phyloP scores from a whole-genome alignment of 2,329 filamentous ascomycete genomes.

The Trichoderma semiorbis region DNA sequence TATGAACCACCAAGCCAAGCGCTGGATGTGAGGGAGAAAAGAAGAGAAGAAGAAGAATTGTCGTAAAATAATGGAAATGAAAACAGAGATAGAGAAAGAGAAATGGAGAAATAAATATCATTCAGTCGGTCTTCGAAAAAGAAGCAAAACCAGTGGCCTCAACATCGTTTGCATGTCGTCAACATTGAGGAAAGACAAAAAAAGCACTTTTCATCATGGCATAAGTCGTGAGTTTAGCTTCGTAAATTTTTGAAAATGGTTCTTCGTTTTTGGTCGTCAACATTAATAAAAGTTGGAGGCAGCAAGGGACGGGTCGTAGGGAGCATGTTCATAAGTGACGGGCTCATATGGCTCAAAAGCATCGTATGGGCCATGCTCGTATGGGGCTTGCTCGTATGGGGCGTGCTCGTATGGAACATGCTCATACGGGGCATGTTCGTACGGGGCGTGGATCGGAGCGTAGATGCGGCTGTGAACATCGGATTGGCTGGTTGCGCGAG shows the following conservation, averaged over 20 bases:
- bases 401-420: slow-evolving; percentile 17
- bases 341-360: slow-evolving; percentile 5
- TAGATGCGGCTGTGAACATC: slow-evolving; percentile 41
- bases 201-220: background rate
- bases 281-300: slow-evolving; percentile 31
- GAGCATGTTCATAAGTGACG: slow-evolving; percentile 20
- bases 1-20: slow-evolving; percentile 28
- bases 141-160: slow-evolving; percentile 20
- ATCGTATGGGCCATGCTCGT: slow-evolving; percentile 17
- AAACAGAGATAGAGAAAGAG: background rate
- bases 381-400: slow-evolving; percentile 30
- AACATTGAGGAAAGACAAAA: slow-evolving; percentile 23
- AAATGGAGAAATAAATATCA: background rate
- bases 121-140: background rate
- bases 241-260: slow-evolving; percentile 17
- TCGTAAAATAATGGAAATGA: slow-evolving; percentile 14
- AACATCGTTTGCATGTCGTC: slow-evolving; percentile 14
- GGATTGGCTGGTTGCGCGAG: slow-evolving; percentile 49
- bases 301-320: slow-evolving; percentile 31
- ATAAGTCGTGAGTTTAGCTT: slow-evolving; percentile 10
- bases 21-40: slow-evolving; percentile 15
- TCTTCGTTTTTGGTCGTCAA: slow-evolving; percentile 29
- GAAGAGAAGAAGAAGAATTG: background rate
- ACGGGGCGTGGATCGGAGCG: slow-evolving; percentile 27
- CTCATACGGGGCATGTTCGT: slow-evolving; percentile 30